Conservation (phyloP, 2,329 filamentous ascomycete genomes). For the Stachybotrys chlorohalonatus region DNA sequence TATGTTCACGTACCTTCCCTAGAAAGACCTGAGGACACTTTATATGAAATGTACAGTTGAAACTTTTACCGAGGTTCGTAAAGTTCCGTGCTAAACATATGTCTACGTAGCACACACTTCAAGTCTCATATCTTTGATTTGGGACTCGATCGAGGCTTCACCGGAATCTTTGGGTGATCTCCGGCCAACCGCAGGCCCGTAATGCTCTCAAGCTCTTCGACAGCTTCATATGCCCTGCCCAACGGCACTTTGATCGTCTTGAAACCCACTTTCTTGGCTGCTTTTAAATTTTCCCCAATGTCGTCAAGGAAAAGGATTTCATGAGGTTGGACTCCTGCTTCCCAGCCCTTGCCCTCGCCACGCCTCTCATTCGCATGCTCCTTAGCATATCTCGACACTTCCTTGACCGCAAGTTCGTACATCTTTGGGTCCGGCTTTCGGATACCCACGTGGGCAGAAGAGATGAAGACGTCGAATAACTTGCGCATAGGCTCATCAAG, state of each 20-base stretch:
- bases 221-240: constrained; percentile 70
- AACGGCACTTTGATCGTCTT: constrained; percentile 77
- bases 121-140: constrained; percentile 32
- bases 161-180: constrained; percentile 39
- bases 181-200: constrained; percentile 60
- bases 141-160: constrained; percentile 25
- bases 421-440: constrained; percentile 80
- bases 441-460: constrained; percentile 76
- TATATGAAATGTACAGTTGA: too few relatives aligned
- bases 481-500: constrained; percentile 48
- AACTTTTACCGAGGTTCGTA: background rate
- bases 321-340: constrained; percentile 41
- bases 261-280: constrained; percentile 64
- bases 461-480: constrained; percentile 81
- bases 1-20: constrained; percentile 23
- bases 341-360: constrained; percentile 33
- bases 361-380: constrained; percentile 33
- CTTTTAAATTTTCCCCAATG: constrained; percentile 88
- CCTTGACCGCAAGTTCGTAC: constrained; percentile 63
- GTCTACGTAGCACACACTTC: background rate
- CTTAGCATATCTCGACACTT: constrained; percentile 54
- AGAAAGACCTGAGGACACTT: constrained; percentile 5
- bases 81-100: background rate
- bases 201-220: constrained; percentile 67
- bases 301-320: constrained; percentile 88